Conservation (phyloP, 164 flowering plant species). For the Cinnamomum chago region DNA sequence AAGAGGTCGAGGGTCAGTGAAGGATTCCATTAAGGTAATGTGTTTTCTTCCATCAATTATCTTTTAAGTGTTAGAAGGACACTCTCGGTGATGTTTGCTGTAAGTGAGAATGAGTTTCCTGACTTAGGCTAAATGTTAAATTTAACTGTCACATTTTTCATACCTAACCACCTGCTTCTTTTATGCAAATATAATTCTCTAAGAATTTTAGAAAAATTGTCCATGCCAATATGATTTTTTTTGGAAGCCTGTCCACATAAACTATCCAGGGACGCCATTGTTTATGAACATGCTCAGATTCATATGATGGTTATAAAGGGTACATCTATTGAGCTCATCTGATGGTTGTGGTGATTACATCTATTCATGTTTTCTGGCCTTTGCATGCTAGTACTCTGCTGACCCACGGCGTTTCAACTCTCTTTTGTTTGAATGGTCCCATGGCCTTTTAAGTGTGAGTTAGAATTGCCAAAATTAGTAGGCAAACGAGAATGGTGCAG, state of each 20-base stretch:
- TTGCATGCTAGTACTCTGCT: neutral
- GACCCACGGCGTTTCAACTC: neutral
- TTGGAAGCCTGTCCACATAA: neutral
- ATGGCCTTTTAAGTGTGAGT: neutral
- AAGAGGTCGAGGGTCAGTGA: conserved; percentile 78
- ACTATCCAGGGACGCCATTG: neutral
- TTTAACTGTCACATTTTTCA: too few relatives aligned
- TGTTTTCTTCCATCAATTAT: neutral
- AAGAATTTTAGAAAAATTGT: too few relatives aligned
- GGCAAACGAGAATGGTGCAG: neutral
- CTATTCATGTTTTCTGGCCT: neutral
- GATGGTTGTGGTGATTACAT: neutral
- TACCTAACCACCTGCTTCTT: neutral
- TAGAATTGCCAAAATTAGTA: too few relatives aligned
- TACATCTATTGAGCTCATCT: neutral
- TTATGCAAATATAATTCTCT: too few relatives aligned
- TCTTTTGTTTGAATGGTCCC: neutral
- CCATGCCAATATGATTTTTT: neutral
- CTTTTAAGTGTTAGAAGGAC: neutral
- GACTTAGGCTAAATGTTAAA: neutral
- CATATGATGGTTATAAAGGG: neutral
- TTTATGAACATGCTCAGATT: neutral
- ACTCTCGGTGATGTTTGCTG: neutral
- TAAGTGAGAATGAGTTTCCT: neutral
- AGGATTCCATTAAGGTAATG: conserved; percentile 68